These are phyloP conservation scores for Cyathus striatus DNA, from an alignment of 768 basidiomycete genomes.

Conservation along the genomic window DNA sequence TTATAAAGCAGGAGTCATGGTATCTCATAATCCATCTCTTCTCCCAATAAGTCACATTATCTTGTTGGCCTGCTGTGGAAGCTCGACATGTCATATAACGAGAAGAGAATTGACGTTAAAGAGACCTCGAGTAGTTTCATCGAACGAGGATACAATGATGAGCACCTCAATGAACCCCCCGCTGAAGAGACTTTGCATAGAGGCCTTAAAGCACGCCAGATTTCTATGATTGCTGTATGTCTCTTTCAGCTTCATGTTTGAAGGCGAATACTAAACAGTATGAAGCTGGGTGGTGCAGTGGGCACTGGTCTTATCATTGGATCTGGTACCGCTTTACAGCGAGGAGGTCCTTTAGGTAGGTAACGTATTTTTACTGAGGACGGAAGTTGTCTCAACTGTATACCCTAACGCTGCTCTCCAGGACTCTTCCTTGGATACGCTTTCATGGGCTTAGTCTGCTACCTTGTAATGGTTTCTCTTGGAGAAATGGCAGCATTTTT, in stretches of 20 bases:
- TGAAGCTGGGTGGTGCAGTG: slow-evolving; percentile 43
- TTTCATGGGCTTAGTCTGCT: slow-evolving; percentile 53
- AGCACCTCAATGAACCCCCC: slow-evolving; percentile 27
- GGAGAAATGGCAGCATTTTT: slow-evolving; percentile 49
- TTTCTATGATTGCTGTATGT: slow-evolving; percentile 51
- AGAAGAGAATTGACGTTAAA: slow-evolving; percentile 17
- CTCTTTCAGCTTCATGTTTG: background rate
- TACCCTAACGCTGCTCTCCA: slow-evolving; percentile 3
- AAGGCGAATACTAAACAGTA: no score
- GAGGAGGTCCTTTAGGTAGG: slow-evolving; percentile 49
- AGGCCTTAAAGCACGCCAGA: slow-evolving; percentile 46
- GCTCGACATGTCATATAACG: slow-evolving; percentile 19
- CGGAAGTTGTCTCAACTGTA: background rate
- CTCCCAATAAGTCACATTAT: no score
- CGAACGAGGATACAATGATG: slow-evolving; percentile 16
- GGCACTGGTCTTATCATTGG: slow-evolving; percentile 54
- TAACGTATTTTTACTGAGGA: background rate
- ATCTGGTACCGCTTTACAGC: slow-evolving; percentile 52
- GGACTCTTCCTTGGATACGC: slow-evolving; percentile 32
- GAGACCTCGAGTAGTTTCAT: slow-evolving; percentile 11
- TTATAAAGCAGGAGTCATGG: background rate
- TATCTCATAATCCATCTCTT: background rate
- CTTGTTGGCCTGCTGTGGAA: no score
- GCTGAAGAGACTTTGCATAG: slow-evolving; percentile 36
- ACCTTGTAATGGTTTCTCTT: slow-evolving; percentile 53